Percentiles rank a stretch among this genome's conserved stretches.
Evolutionary conservation across 306 rosid species (phyloP).

Genomic region (Casuarina cunninghamiana): DNA sequence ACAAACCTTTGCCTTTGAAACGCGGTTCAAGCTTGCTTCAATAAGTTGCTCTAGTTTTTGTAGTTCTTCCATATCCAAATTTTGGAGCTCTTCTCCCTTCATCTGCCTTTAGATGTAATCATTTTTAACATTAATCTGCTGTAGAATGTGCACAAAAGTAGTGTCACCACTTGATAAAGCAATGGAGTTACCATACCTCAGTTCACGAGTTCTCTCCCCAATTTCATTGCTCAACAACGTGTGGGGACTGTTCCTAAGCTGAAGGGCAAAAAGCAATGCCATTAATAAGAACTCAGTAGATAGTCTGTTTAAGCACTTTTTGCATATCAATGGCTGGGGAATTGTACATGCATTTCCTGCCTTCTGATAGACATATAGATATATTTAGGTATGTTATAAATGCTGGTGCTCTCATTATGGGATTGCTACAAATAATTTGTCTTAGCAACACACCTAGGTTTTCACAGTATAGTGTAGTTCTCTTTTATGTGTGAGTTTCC

Average conservation of each 20-base stretch:
- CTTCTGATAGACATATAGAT: background rate
- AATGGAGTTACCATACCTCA: constrained; percentile 18
- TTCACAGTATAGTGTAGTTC: background rate
- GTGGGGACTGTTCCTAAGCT: constrained; percentile 22
- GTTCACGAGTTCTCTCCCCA: constrained; percentile 29
- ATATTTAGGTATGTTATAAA: background rate
- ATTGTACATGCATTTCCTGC: background rate
- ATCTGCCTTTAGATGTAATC: constrained; percentile 22
- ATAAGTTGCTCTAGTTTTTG: constrained; percentile 24
- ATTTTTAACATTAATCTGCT: constrained; percentile 1
- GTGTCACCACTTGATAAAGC: background rate
- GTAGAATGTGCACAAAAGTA: background rate
- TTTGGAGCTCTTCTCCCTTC: constrained; percentile 40
- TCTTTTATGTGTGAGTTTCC: background rate
- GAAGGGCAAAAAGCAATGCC: background rate
- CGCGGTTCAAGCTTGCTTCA: constrained; percentile 21
- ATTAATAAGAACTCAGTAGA: background rate
- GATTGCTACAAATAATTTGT: background rate
- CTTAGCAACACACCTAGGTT: background rate
- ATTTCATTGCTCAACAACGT: constrained; percentile 27
- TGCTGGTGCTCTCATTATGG: background rate
- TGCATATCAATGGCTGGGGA: background rate
- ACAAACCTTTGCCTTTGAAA: constrained; percentile 26
- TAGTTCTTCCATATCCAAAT: constrained; percentile 27
- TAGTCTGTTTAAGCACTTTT: background rate